A percentile compares a stretch with the other conserved stretches of the same genome.
phyloP scores from a whole-genome alignment of 257 asterid species.

The Lithospermum erythrorhizon region DNA sequence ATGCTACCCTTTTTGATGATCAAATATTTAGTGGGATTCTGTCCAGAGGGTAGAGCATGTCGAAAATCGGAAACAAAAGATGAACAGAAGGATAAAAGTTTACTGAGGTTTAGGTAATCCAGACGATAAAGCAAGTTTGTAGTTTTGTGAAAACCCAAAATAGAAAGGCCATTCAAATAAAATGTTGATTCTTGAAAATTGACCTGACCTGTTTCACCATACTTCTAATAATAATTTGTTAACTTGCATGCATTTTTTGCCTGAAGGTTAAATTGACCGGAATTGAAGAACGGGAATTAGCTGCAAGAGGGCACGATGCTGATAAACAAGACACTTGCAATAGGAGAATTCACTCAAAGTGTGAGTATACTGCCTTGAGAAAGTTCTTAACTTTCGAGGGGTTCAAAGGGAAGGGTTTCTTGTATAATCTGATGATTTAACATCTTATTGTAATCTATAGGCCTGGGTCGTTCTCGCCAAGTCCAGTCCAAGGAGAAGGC shows the following conservation, averaged over 20 bases:
- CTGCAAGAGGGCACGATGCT: conserved; percentile 18
- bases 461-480: conserved; percentile 26
- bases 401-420: not conserved
- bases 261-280: conserved; percentile 21
- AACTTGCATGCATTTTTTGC: conserved; percentile 9
- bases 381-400: not conserved
- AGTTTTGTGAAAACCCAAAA: conserved; percentile 13
- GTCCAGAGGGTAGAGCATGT: not conserved
- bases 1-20: not conserved
- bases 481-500: conserved; percentile 22
- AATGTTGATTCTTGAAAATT: conserved; percentile 8
- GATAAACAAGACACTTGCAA: conserved; percentile 20
- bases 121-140: not conserved
- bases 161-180: conserved; percentile 13
- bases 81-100: not conserved
- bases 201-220: not conserved
- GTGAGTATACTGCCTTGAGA: conserved; percentile 28
- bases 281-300: conserved; percentile 14
- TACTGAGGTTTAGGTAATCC: not conserved
- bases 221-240: conserved; percentile 1
- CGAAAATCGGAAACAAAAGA: not conserved
- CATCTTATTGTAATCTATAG: conserved; percentile 15
- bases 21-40: not conserved
- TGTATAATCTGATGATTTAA: conserved; percentile 9
- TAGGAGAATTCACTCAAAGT: conserved; percentile 21